Percentiles rank a stretch among this genome's conserved stretches.
Conservation (phyloP, 148 eudicot species). For the Vaccinium corymbosum region DNA sequence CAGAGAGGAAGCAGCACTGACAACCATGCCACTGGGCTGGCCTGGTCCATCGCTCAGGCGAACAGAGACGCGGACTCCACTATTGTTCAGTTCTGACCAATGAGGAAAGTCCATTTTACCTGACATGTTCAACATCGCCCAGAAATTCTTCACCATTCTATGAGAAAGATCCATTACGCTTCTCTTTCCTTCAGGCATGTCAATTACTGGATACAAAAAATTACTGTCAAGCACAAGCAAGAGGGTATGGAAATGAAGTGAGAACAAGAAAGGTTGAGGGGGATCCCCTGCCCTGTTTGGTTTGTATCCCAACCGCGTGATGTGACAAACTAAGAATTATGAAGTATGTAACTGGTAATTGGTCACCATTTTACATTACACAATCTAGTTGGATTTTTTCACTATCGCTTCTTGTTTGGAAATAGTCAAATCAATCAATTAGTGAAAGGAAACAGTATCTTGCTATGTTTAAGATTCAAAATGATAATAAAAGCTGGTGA, state of each 20-base stretch:
- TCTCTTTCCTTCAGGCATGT: conserved; percentile 29
- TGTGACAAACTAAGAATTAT: not conserved
- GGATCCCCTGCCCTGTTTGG: not conserved
- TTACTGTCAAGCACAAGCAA: not conserved
- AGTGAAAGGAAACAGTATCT: not conserved
- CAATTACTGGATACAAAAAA: conserved; percentile 15
- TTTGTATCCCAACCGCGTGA: not conserved
- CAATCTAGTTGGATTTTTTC: not conserved
- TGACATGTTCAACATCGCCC: conserved; percentile 35
- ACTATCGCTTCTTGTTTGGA: not conserved
- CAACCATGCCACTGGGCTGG: conserved; percentile 31
- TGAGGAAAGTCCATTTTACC: conserved; percentile 19
- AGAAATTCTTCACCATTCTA: conserved; percentile 46
- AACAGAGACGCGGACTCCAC: conserved; percentile 26
- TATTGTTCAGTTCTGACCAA: conserved; percentile 20
- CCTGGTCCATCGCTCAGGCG: conserved; percentile 25
- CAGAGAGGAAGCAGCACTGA: conserved; percentile 37
- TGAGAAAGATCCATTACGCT: conserved; percentile 40
- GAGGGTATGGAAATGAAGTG: not conserved
- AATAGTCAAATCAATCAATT: not conserved
- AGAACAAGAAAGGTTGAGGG: not conserved
- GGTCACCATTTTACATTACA: not conserved
- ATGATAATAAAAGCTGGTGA: not conserved
- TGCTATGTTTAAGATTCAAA: not conserved
- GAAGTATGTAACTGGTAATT: not conserved